Conservation (phyloP, 192 early-diverging fungal genomes). For the Coemansia sp. region DNA sequence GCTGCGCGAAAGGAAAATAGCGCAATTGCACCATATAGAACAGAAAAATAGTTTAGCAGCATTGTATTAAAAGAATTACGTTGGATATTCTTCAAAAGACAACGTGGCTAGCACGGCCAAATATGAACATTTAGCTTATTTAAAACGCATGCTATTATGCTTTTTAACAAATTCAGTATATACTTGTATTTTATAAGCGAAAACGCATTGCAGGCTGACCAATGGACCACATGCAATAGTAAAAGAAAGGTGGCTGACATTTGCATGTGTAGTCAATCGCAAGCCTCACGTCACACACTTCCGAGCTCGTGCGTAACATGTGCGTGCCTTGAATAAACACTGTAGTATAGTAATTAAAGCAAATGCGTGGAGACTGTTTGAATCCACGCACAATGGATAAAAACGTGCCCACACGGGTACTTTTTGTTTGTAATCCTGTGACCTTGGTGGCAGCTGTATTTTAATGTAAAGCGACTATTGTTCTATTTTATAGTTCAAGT, state of each 20-base stretch:
- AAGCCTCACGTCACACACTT: background rate
- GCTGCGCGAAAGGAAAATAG: conserved; percentile 2
- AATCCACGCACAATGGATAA: too few relatives aligned
- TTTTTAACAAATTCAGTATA: too few relatives aligned
- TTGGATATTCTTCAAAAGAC: background rate
- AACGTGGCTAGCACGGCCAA: background rate
- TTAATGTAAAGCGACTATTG: too few relatives aligned
- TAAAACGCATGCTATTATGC: background rate
- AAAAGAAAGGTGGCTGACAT: background rate
- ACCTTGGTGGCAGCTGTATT: too few relatives aligned
- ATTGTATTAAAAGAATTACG: background rate
- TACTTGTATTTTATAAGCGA: too few relatives aligned
- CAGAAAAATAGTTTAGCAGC: background rate
- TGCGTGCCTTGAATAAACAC: background rate
- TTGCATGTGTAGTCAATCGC: background rate
- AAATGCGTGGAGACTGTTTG: too few relatives aligned
- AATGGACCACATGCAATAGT: background rate
- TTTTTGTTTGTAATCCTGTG: too few relatives aligned
- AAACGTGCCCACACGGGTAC: too few relatives aligned
- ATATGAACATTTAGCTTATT: background rate
- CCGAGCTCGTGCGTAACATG: background rate
- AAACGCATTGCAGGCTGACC: background rate
- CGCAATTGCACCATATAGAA: background rate
- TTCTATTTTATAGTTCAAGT: too few relatives aligned
- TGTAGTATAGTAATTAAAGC: too few relatives aligned